Base-by-base conservation (phyloP, 805 yeast species). In the Candida nanaspora region DNA sequence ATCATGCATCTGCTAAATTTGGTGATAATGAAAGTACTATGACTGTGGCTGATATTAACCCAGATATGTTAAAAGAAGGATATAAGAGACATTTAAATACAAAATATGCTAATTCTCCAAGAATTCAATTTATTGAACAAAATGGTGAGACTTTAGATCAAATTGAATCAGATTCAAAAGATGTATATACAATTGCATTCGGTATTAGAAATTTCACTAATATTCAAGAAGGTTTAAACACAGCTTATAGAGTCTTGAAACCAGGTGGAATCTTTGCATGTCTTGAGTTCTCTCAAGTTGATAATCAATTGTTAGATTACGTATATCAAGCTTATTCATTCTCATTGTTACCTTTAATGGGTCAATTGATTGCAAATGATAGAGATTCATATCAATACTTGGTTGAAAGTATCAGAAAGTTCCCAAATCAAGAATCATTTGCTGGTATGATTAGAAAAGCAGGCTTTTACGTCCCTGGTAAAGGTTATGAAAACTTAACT, bases 231-330 rank as follows among this genome's bases (percentile, higher is more conserved):
- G 98, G 98, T 23, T 72, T 93, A 53, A 74, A 85, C 52, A 82
- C 97, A n/a, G 98, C 98, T 27, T 84, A 91, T 68, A 76, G 98
- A 53, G 95, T 91, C 25, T 76, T 93, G 59, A 86, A 83, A 63
- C 98, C 98, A 11, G 98, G 98, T 55, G 98, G 98, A 54, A 85
- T 93, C 36, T 93, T 93, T 61, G 96, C 96, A 30, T 89, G 98
- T 63, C 71, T 93, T 44, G 98, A 93, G 61, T 93, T 93, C 57
- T 83, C 95, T 41, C 93, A 89, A 59, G 96, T 93, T 42, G 82
- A 83, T 38, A 86, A 87, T 61, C 80, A 83, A 23, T 56, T 80
- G 9, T 67, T 93, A 39, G 91, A 86, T 58, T 69, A 77, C 45
- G 63, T 80, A 22, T 93, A 93, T 70, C 87, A 84, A 57, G 81